phyloP scores from a whole-genome alignment of 805 yeast genomes.

The Kockiozyma suomiensis region DNA sequence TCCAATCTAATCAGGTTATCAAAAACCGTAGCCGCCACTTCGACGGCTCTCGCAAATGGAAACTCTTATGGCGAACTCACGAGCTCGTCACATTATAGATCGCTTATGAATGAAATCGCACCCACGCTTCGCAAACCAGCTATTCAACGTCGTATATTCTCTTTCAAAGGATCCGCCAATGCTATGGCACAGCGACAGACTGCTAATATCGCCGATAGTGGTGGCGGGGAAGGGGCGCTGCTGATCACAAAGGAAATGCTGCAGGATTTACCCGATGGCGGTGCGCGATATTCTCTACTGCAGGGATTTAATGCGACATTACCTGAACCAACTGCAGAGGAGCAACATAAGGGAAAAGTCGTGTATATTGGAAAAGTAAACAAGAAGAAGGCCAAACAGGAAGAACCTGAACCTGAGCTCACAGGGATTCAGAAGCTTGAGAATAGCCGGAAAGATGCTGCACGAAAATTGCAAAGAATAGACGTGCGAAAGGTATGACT shows the following conservation, averaged over 20 bases:
- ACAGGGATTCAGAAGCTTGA: slow-evolving; percentile 27
- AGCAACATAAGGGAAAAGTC: not conserved
- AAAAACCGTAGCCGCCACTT: slow-evolving; percentile 46
- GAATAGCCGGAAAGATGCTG: slow-evolving; percentile 13
- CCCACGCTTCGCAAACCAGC: slow-evolving; percentile 43
- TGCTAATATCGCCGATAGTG: not conserved
- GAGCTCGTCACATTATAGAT: slow-evolving; percentile 46
- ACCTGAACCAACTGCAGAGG: slow-evolving; percentile 19
- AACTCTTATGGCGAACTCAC: slow-evolving; percentile 43
- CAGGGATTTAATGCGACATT: slow-evolving; percentile 68
- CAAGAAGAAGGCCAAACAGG: slow-evolving; percentile 1
- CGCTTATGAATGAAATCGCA: slow-evolving; percentile 51
- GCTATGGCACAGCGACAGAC: slow-evolving; percentile 3
- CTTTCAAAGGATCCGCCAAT: slow-evolving; percentile 31
- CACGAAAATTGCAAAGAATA: slow-evolving; percentile 24
- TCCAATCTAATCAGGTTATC: slow-evolving; percentile 45
- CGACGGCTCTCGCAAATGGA: slow-evolving; percentile 40
- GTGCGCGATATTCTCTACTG: slow-evolving; percentile 53
- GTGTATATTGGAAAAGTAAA: slow-evolving; percentile 6
- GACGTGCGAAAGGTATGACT: slow-evolving; percentile 27
- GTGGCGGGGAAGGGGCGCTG: slow-evolving; percentile 1
- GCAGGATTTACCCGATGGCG: slow-evolving; percentile 52
- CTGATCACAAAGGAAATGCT: slow-evolving; percentile 62
- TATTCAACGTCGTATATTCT: slow-evolving; percentile 46
- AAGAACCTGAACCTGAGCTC: slow-evolving; percentile 19